A percentile compares a stretch with the other conserved stretches of the same genome.
phyloP scores from a whole-genome alignment of 208 protist genomes.

The Crithidia acanthocephali region DNA sequence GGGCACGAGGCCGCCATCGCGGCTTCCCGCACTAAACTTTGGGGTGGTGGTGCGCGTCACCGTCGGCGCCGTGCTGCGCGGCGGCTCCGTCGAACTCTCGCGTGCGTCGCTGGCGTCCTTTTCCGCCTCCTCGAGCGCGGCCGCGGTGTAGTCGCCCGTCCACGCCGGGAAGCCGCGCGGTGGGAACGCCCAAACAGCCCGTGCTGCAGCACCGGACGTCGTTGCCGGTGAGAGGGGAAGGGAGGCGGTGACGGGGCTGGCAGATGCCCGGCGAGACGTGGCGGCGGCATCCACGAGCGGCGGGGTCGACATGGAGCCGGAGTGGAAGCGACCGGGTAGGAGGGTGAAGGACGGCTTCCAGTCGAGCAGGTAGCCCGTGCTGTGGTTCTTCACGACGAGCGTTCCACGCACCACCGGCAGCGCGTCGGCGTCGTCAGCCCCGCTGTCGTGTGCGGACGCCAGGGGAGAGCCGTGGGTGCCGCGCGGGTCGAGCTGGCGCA shows the following conservation, averaged over 20 bases:
- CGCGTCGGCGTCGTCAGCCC: neutral
- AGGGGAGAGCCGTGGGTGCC: neutral
- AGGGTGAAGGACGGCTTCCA: slow-evolving; percentile 3
- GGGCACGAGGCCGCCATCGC: neutral
- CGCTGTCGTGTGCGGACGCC: neutral
- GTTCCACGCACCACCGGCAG: neutral
- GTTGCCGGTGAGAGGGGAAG: no score
- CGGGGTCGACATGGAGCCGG: neutral
- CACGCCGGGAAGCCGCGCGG: neutral
- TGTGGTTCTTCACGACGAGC: slow-evolving; percentile 5
- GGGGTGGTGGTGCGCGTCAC: neutral
- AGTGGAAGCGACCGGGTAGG: neutral
- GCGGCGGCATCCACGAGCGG: neutral
- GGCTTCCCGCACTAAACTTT: neutral
- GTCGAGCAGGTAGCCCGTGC: slow-evolving; percentile 11
- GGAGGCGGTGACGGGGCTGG: neutral
- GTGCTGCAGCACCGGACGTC: no score
- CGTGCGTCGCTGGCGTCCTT: neutral
- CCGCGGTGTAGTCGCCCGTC: neutral
- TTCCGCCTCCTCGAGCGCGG: neutral
- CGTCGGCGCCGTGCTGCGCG: slow-evolving; percentile 3
- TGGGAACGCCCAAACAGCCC: no score
- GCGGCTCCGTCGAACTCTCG: neutral
- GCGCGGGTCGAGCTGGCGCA: slow-evolving; percentile 2
- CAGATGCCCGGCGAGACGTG: no score